Evolutionary conservation across 176 grass and related monocot species (phyloP).

Genomic region (Oryza australiensis): DNA sequence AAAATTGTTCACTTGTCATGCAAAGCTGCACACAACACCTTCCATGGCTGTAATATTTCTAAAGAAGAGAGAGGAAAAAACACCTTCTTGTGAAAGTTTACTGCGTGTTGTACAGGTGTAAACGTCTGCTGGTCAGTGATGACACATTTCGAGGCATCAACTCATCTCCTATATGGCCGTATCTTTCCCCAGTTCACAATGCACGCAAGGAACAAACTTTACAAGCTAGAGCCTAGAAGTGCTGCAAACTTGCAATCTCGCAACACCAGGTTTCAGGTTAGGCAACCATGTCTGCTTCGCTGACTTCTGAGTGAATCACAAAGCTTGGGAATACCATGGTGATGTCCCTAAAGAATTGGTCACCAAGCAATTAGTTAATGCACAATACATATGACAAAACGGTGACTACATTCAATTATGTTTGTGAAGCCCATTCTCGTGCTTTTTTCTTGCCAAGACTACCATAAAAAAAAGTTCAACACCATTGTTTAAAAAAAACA

Average conservation of each 20-base stretch:
- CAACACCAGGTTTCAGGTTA: conserved; percentile 3
- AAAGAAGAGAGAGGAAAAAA: neutral
- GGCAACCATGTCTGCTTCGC: conserved; percentile 34
- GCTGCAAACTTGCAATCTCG: neutral
- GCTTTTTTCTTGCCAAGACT: neutral
- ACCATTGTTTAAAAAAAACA: neutral
- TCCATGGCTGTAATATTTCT: neutral
- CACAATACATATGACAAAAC: neutral
- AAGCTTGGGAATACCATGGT: conserved; percentile 47
- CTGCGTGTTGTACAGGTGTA: neutral
- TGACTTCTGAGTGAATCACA: conserved; percentile 40
- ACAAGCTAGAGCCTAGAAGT: neutral
- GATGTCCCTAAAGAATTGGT: conserved; percentile 37
- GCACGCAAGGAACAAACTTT: neutral
- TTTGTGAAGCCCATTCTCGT: neutral
- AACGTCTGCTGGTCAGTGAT: conserved; percentile 3
- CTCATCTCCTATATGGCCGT: neutral
- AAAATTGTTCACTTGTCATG: neutral
- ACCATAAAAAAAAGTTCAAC: neutral
- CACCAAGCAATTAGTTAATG: neutral
- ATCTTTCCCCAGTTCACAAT: neutral
- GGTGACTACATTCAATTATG: neutral
- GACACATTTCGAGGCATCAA: neutral
- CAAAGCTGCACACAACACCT: neutral
- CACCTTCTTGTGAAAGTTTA: neutral